Base-by-base conservation (phyloP, 129 eudicot genomes). In the Scalesia atractyloides region DNA sequence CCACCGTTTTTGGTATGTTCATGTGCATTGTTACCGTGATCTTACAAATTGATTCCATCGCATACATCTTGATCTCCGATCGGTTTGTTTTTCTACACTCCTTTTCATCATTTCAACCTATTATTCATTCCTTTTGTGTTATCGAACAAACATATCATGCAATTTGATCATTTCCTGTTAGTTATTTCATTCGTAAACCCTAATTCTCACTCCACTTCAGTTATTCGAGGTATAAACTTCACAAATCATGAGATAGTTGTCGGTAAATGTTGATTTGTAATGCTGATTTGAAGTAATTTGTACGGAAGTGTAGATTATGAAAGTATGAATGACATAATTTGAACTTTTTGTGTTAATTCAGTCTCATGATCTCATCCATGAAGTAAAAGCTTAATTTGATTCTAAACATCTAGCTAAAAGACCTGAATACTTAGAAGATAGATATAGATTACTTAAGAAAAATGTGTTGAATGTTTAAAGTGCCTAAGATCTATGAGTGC, bases 1-100 rank as follows among this genome's bases (percentile, higher is more conserved):
- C n/a, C n/a, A n/a, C n/a, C n/a, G n/a, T n/a, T n/a, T n/a, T n/a
- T n/a, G n/a, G n/a, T n/a, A n/a, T n/a, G n/a, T n/a, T n/a, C n/a
- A n/a, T n/a, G n/a, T n/a, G n/a, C n/a, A n/a, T n/a, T n/a, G n/a
- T n/a, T n/a, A n/a, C n/a, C n/a, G n/a, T n/a, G n/a, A n/a, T n/a
- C n/a, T n/a, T n/a, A n/a, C n/a, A n/a, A n/a, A n/a, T n/a, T n/a
- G n/a, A n/a, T n/a, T n/a, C 74, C 14, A 76, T 75, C 74, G 51
- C 51, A 50, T 22, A 30, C 24, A 7, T 56, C 59, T 58, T 44
- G n/a, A 76, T 68, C 74, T 68, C 75, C 75, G 69, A 76, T 76
- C n/a, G 80, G 80, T 76, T 57, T 68, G 80, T 53, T 58, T 46
- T 19, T 43, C 52, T 47, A 13, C 69, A 58, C 59, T 56, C 53